Base-by-base conservation (phyloP, 2,329 filamentous ascomycete species). In the Podosphaera xanthii region DNA sequence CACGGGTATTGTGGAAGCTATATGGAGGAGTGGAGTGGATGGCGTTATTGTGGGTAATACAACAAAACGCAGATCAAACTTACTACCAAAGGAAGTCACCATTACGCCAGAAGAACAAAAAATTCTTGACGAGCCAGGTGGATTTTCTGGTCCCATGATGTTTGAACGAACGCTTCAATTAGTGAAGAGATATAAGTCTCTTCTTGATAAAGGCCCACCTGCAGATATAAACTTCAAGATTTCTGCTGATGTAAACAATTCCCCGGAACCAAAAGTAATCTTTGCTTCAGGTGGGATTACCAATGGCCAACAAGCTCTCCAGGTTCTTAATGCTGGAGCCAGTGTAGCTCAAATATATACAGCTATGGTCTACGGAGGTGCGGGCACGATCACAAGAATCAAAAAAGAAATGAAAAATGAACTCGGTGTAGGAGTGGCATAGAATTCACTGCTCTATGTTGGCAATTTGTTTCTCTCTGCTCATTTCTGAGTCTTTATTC, bases 41-140 rank as follows among this genome's bases (percentile, higher is more conserved):
- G 92, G 92, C 35, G 82, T 98, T 42, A 96, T 98, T 62, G 91
- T 98, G 3, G 92, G 91, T 9, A 98, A 98, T 74, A 98, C 92
- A 0, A 98, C 92, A 2, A 94, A 92, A 72, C 80, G 83, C 63
- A 78, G 92, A 50, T 78, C 83, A 0, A 83, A 82, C 2, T 73
- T 90, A 2, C 69, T 91, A 0, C 84, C 89, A 0, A 72, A 77
- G 33, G 82, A 84, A 34, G 79, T 84, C 63, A 70, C 74, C 40
- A 75, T 95, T 34, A 78, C 83, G 0, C 66, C 74, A 1, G 75
- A 78, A 63, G 91, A 98, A 69, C 76, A 81, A 64, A 72, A 74
- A 61, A 77, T 83, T 1, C 71, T 96, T 38, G 75, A 77, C 60
- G 87, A 96, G 72, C 82, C 83, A 30, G 90, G 92, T 35, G 91